Base-by-base conservation (phyloP, 257 asterid species). In the Forsythia viridissima region DNA sequence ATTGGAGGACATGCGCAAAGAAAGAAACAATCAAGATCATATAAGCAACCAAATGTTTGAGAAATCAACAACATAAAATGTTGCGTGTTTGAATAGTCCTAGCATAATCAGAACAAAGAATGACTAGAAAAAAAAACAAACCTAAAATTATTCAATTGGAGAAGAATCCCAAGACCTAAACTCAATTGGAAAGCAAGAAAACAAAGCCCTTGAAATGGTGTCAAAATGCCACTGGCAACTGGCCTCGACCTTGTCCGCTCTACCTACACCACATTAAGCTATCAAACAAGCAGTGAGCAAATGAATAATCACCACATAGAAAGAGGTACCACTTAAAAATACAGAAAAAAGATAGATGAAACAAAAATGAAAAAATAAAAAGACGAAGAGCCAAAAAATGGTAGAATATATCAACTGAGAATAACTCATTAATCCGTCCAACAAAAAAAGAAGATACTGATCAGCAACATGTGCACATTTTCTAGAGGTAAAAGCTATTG, bases 231-330 rank as follows among this genome's bases (percentile, higher is more conserved):
- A 82, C 98, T 92, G 21, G 98, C 97, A 65, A 96, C 76, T 48
- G 99, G 99, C 88, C 99, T 88, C 84, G 79, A 81, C 88, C 89
- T 88, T 75, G 98, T 96, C 87, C 99, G 89, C 69, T 89, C 93
- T 79, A 96, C 97, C 99, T 94, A 89, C 92, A 90, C 84, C 85
- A 85, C 52, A 79, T 68, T 18, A 86, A 85, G 87, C 87, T 80
- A 80, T 84, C 81, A 86, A 87, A 73, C 79, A 72, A 75, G 70
- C 68, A 77, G 48, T 70, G 51, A 36, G 67, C 72, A 74, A 21
- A 66, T 65, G 39, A n/a, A 76, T 71, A 24, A 41, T 34, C 36
- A 63, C 21, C 5, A 73, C 9, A 68, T 55, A 77, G 52, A n/a
- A 67, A 37, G 71, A 78, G 48, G 34, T 66, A 42, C 46, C 71